These are phyloP conservation scores for Warburgia ugandensis DNA, from an alignment of 164 flowering plant genomes.

Conservation along the genomic window DNA sequence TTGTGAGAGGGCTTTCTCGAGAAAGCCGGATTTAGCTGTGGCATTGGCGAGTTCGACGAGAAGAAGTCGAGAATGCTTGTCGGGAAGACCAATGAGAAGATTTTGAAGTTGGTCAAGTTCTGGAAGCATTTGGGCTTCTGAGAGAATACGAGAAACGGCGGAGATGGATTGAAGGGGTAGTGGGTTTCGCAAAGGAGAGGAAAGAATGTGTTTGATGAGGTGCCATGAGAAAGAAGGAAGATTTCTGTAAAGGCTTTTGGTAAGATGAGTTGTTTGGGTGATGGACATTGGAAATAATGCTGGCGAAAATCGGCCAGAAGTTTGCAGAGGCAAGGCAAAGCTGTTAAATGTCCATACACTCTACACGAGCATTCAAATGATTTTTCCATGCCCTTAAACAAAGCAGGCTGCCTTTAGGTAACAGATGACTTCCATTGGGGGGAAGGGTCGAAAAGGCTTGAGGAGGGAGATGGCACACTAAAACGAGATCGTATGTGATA, in stretches of 20 bases:
- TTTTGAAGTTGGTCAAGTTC: conserved; percentile 52
- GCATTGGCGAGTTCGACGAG: conserved; percentile 26
- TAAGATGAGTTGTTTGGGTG: no score
- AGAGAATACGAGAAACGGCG: conserved; percentile 46
- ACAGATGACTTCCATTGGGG: no score
- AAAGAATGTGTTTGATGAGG: conserved; percentile 52
- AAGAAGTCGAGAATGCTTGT: conserved; percentile 12
- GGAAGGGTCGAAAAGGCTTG: no score
- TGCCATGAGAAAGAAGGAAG: conserved; percentile 68
- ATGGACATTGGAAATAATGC: no score
- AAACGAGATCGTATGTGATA: no score
- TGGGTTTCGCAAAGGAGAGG: conserved; percentile 27
- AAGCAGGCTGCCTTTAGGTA: no score
- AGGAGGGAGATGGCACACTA: no score
- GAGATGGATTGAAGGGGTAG: conserved; percentile 28
- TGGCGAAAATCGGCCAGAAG: no score
- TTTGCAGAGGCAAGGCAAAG: no score
- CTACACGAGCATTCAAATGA: no score
- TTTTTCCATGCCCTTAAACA: no score
- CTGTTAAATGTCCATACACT: no score
- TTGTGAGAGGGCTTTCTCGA: conserved; percentile 44
- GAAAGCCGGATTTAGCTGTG: conserved; percentile 33
- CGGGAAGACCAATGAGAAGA: conserved; percentile 29
- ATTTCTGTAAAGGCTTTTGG: conserved; percentile 42
- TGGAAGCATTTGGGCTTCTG: conserved; percentile 41